Evolutionary conservation across 306 rosid species (phyloP).

Genomic region (Cicer bijugum): DNA sequence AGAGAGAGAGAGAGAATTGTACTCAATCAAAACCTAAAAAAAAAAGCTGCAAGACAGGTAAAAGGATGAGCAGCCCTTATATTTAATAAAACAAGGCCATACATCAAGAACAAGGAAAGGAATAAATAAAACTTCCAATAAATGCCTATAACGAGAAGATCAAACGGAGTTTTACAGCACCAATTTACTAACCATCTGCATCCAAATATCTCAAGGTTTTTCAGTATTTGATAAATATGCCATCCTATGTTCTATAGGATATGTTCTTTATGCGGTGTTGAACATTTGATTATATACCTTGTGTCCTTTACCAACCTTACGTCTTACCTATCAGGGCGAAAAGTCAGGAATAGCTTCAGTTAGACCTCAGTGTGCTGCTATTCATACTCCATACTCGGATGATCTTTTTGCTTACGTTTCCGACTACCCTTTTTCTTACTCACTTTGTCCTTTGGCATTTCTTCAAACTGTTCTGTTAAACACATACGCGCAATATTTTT

Average conservation of each 20-base stretch:
- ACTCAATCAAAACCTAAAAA: background rate
- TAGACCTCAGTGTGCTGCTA: conserved; percentile 36
- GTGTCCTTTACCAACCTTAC: conserved; percentile 25
- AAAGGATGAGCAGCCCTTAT: background rate
- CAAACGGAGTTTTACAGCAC: conserved; percentile 32
- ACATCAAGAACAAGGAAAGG: conserved; percentile 22
- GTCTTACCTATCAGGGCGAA: conserved; percentile 6
- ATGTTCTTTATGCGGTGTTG: conserved; percentile 17
- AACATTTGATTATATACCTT: conserved; percentile 26
- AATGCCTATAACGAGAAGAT: conserved; percentile 28
- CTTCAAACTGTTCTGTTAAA: conserved; percentile 64
- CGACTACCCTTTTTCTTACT: conserved; percentile 54
- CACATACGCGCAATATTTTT: conserved; percentile 62
- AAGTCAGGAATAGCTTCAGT: conserved; percentile 37
- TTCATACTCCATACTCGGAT: conserved; percentile 38
- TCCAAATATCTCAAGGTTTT: conserved; percentile 21
- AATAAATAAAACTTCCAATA: background rate
- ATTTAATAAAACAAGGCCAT: background rate
- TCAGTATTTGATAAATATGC: background rate
- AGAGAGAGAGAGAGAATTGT: background rate
- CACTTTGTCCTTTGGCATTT: conserved; percentile 56
- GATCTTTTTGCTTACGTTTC: conserved; percentile 66
- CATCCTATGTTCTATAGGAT: conserved; percentile 33
- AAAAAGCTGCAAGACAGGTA: background rate
- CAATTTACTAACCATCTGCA: conserved; percentile 39